A percentile compares a stretch with the other conserved stretches of the same genome.
These are phyloP conservation scores for Eimeria sp. DNA, from an alignment of 169 alveolate genomes.

Conservation along the genomic window DNA sequence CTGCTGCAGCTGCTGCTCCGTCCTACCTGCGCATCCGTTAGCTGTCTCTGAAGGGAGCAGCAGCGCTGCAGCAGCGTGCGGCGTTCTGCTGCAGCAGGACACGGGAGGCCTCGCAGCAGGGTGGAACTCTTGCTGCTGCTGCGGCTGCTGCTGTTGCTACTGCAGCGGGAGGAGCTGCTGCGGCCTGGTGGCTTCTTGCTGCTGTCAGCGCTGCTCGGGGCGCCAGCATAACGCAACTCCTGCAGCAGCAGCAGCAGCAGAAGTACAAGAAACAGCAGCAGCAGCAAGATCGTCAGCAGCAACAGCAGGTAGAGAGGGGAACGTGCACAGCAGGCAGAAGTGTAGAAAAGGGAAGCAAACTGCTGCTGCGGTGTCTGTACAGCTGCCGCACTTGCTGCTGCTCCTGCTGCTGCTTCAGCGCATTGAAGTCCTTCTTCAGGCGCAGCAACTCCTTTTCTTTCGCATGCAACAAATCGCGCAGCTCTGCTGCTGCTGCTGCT, in stretches of 20 bases:
- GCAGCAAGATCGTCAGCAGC: slow-evolving; percentile 1
- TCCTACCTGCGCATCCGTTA: not conserved
- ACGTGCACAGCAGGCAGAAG: not conserved
- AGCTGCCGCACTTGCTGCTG: not conserved
- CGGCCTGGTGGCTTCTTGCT: not conserved
- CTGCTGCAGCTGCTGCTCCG: slow-evolving; percentile 30
- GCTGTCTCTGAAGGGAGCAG: slow-evolving; percentile 10
- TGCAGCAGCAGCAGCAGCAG: slow-evolving; percentile 46
- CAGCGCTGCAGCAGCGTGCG: slow-evolving; percentile 30
- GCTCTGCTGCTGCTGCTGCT: not conserved
- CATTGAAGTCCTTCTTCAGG: not conserved
- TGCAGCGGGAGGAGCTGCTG: slow-evolving; percentile 22
- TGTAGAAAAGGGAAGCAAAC: not conserved
- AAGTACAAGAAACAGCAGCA: not conserved
- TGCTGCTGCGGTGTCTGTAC: not conserved
- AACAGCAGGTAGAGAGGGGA: not conserved
- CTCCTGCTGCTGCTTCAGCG: slow-evolving; percentile 8
- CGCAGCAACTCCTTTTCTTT: slow-evolving; percentile 14
- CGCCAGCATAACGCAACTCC: slow-evolving; percentile 8
- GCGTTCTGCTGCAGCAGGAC: slow-evolving; percentile 54
- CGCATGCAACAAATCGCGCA: not conserved
- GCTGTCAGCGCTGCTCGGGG: not conserved
- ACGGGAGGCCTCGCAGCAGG: slow-evolving; percentile 20
- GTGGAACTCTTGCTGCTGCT: not conserved
- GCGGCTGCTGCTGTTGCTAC: slow-evolving; percentile 47